These are phyloP conservation scores for Pythium aquatile DNA, from an alignment of 352 stramenopile species.

Conservation along the genomic window DNA sequence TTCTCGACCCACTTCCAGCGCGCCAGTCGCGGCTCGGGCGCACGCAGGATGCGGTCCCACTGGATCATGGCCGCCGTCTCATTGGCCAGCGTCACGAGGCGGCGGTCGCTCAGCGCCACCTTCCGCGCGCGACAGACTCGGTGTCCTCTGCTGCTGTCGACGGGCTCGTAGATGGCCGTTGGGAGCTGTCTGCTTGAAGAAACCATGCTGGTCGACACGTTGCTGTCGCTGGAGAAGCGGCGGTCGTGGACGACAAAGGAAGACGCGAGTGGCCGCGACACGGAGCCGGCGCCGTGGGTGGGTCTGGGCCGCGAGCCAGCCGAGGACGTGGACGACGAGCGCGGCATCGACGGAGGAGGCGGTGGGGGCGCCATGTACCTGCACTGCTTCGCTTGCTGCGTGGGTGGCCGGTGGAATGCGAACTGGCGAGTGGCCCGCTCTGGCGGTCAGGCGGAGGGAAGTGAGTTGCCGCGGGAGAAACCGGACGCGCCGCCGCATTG, in stretches of 20 bases:
- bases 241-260: slow-evolving; percentile 15
- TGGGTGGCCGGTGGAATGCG: background rate
- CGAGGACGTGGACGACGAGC: slow-evolving; percentile 6
- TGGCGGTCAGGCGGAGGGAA: background rate
- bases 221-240: slow-evolving; percentile 9
- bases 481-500: background rate
- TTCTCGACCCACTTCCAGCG: slow-evolving; percentile 24
- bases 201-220: slow-evolving; percentile 18
- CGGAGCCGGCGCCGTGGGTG: background rate
- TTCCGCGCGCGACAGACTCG: background rate
- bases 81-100: slow-evolving; percentile 19
- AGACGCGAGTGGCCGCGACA: background rate
- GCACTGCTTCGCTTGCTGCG: background rate
- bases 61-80: slow-evolving; percentile 26
- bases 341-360: slow-evolving; percentile 4
- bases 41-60: slow-evolving; percentile 25
- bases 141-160: background rate
- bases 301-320: background rate
- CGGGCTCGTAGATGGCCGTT: background rate
- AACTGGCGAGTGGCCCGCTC: background rate
- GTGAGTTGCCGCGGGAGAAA: slow-evolving; percentile 7
- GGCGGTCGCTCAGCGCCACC: slow-evolving; percentile 23
- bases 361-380: background rate
- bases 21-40: slow-evolving; percentile 6
- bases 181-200: background rate